phyloP scores from a whole-genome alignment of 768 basidiomycete species.

The Thelephora ganbajun region DNA sequence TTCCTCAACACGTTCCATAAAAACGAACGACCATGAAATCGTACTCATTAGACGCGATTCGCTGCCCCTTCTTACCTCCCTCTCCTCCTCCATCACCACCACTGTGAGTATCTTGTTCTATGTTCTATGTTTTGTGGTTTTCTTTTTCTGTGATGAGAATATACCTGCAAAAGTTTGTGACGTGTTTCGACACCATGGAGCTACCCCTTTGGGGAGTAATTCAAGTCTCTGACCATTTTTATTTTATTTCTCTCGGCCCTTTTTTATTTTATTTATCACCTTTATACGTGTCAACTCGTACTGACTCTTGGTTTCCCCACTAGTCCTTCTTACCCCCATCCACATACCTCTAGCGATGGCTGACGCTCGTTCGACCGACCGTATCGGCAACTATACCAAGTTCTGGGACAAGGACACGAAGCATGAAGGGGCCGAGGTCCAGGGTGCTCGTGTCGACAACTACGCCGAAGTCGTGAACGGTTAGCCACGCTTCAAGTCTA shows the following conservation, averaged over 20 bases:
- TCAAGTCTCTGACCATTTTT: constrained; percentile 24
- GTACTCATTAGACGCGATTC: background rate
- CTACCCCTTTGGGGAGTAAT: constrained; percentile 24
- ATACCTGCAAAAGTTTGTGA: constrained; percentile 16
- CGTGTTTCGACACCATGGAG: constrained; percentile 17
- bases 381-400: constrained; percentile 75
- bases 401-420: constrained; percentile 82
- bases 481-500: constrained; percentile 19
- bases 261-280: background rate
- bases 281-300: background rate
- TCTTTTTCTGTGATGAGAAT: constrained; percentile 16
- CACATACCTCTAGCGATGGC: constrained; percentile 10
- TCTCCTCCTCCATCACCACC: background rate
- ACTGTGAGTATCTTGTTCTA: background rate
- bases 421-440: constrained; percentile 53
- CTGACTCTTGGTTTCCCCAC: background rate
- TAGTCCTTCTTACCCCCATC: constrained; percentile 6
- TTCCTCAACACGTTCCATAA: too few relatives aligned
- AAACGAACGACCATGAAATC: too few relatives aligned
- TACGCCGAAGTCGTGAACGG: constrained; percentile 95
- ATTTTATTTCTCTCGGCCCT: background rate
- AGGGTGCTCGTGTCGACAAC: constrained; percentile 57
- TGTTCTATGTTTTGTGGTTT: too few relatives aligned
- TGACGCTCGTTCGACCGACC: constrained; percentile 29
- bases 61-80: background rate